phyloP scores from a whole-genome alignment of 2,329 filamentous ascomycete genomes.

The Microdochium bolleyi region DNA sequence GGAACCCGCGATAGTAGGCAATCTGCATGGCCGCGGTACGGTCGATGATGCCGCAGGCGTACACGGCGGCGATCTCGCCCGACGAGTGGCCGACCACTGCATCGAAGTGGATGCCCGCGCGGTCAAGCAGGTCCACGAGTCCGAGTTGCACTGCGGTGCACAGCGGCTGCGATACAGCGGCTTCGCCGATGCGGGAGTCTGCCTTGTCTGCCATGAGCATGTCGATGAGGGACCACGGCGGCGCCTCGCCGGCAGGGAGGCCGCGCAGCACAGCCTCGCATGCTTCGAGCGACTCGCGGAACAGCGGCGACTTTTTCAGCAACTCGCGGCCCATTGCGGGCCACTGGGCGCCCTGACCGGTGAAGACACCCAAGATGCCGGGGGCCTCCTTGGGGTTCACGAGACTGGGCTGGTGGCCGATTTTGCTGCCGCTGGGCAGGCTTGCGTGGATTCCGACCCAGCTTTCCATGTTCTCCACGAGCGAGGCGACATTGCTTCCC shows the following conservation, averaged over 20 bases:
- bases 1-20: slow-evolving; percentile 30
- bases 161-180: slow-evolving; percentile 16
- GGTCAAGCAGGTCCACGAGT: slow-evolving; percentile 15
- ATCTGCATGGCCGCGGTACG: slow-evolving; percentile 27
- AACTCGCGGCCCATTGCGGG: slow-evolving; percentile 17
- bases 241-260: too few species aligned
- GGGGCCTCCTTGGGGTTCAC: neutral
- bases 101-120: slow-evolving; percentile 7
- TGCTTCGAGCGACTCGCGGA: slow-evolving; percentile 1
- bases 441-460: too few species aligned
- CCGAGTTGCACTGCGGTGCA: slow-evolving; percentile 26
- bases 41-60: slow-evolving; percentile 26
- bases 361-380: slow-evolving; percentile 7
- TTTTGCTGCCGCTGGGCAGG: too few species aligned
- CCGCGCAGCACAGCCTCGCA: neutral
- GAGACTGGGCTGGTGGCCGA: neutral
- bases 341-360: slow-evolving; percentile 28
- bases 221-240: slow-evolving; percentile 1
- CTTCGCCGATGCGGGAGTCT: slow-evolving; percentile 3
- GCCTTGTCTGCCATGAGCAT: slow-evolving; percentile 2
- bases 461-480: neutral
- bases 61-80: slow-evolving; percentile 35
- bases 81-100: slow-evolving; percentile 31
- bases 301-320: slow-evolving; percentile 2
- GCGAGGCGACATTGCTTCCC: neutral